phyloP scores from a whole-genome alignment of 441 rosid genomes.

The Manihot esculenta region DNA sequence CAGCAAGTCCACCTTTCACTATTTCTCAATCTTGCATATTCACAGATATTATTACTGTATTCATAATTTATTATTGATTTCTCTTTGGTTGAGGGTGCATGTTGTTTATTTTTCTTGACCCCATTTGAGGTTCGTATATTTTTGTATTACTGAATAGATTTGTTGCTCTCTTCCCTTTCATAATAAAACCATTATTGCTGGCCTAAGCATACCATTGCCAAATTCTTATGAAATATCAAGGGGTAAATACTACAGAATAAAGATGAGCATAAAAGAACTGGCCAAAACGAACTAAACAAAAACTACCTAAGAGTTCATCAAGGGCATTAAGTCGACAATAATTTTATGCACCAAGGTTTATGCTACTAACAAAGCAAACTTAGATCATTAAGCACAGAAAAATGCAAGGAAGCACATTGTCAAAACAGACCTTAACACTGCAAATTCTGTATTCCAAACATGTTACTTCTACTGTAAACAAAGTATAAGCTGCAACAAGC shows the following conservation, averaged over 20 bases:
- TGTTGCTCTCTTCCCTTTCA: constrained; percentile 37
- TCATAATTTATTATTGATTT: constrained; percentile 22
- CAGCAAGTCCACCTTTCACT: not conserved
- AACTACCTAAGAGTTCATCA: not conserved
- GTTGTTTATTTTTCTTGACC: constrained; percentile 24
- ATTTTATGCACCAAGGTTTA: constrained; percentile 3
- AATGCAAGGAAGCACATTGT: constrained; percentile 3
- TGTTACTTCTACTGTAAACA: not conserved
- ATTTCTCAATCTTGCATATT: not conserved
- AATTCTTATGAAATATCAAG: not conserved
- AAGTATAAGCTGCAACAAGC: not conserved
- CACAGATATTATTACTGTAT: not conserved
- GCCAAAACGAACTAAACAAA: not conserved
- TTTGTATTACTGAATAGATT: constrained; percentile 46
- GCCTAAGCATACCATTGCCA: not conserved
- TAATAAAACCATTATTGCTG: constrained; percentile 31
- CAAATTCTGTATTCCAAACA: constrained; percentile 1
- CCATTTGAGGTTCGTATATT: constrained; percentile 23
- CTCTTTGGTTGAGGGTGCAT: constrained; percentile 23
- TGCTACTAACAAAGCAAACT: not conserved
- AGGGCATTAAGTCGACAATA: not conserved
- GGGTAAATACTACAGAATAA: not conserved
- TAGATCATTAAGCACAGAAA: not conserved
- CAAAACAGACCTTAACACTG: constrained; percentile 20
- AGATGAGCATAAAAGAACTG: not conserved